A percentile compares a stretch with the other conserved stretches of the same genome.
These are phyloP conservation scores for Allium fistulosum DNA, from an alignment of 106 monocot genomes.

Conservation along the genomic window DNA sequence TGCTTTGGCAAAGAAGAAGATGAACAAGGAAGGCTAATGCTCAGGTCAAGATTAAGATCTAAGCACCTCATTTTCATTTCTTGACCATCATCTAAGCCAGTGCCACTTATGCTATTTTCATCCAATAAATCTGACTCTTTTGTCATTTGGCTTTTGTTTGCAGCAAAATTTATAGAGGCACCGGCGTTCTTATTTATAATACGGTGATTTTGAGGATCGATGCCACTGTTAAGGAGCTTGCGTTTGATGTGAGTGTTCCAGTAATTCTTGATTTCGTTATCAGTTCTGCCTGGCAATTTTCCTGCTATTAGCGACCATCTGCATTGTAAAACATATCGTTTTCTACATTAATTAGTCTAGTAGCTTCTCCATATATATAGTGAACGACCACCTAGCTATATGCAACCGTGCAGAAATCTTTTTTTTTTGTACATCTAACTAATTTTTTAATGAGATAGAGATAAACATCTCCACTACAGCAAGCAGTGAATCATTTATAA, in stretches of 20 bases:
- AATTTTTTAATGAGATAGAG: no score
- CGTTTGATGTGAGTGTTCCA: slow-evolving; percentile 96
- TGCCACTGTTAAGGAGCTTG: slow-evolving; percentile 57
- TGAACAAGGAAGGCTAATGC: slow-evolving; percentile 7
- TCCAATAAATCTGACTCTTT: slow-evolving; percentile 13
- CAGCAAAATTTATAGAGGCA: not conserved
- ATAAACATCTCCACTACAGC: no score
- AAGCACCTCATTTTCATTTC: not conserved
- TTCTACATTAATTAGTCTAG: no score
- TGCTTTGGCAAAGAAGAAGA: not conserved
- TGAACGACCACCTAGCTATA: no score
- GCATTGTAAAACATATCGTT: not conserved
- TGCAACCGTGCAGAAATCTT: no score
- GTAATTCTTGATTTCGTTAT: slow-evolving; percentile 92
- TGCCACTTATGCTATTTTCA: slow-evolving; percentile 15
- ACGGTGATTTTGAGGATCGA: slow-evolving; percentile 64
- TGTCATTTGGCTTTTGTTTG: not conserved
- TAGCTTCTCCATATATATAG: no score
- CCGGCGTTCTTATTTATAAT: slow-evolving; percentile 2
- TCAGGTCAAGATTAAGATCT: slow-evolving; percentile 9
- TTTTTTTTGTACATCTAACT: no score
- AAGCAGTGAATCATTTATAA: not conserved
- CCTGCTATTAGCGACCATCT: slow-evolving; percentile 90
- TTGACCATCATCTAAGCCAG: slow-evolving; percentile 1
- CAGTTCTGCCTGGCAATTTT: slow-evolving; percentile 60